phyloP scores from a whole-genome alignment of 805 yeast genomes.

The Wickerhamomyces tratensis region DNA sequence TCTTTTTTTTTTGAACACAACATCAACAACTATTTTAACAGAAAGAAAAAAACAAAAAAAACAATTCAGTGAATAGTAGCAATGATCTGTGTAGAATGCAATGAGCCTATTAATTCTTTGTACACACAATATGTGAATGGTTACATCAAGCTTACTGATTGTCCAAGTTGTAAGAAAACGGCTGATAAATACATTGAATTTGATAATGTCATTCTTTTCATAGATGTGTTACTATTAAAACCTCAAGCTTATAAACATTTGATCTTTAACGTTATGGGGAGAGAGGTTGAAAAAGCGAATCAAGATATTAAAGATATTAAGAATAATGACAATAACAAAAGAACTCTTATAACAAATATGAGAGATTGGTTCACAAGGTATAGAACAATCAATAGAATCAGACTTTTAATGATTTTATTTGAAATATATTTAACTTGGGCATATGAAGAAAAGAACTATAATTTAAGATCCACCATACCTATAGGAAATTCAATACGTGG shows the following conservation, averaged over 20 bases:
- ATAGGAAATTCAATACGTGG: neutral
- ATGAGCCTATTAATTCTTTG: conserved; percentile 51
- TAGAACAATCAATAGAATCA: conserved; percentile 32
- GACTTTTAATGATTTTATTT: conserved; percentile 60
- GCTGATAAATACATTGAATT: conserved; percentile 91
- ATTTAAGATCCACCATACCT: conserved; percentile 3
- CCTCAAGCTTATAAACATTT: conserved; percentile 86
- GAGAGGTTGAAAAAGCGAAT: neutral
- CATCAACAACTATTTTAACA: too few relatives aligned
- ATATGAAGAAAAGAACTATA: conserved; percentile 56
- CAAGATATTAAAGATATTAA: neutral
- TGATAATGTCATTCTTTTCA: conserved; percentile 74
- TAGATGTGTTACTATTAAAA: conserved; percentile 75
- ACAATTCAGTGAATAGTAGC: neutral
- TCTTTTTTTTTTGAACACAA: too few relatives aligned
- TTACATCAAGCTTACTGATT: conserved; percentile 72
- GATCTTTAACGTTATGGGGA: conserved; percentile 55
- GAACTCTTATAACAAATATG: conserved; percentile 1
- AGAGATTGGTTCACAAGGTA: conserved; percentile 13
- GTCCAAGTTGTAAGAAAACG: conserved; percentile 58
- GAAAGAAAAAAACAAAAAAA: too few relatives aligned
- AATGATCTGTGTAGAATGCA: conserved; percentile 90
- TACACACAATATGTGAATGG: conserved; percentile 67
- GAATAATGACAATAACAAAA: neutral
- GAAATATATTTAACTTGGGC: conserved; percentile 94